Evolutionary conservation across 2,329 filamentous ascomycete genomes (phyloP), one percentile per base, ranked within the genome.

Genomic region (Hymenoscyphus fraxineus): DNA sequence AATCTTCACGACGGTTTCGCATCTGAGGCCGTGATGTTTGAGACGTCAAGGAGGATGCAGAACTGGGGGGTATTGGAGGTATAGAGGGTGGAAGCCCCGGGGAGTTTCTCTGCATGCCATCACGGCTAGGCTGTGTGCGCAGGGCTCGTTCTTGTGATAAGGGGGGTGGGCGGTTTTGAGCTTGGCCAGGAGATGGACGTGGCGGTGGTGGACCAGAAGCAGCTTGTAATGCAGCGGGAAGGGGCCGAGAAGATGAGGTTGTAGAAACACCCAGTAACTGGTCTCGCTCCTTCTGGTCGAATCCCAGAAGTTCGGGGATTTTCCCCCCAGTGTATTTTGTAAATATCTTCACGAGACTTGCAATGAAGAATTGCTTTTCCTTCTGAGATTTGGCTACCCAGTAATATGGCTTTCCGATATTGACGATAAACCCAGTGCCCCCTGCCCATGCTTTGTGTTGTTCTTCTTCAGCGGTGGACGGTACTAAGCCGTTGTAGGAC

Each of bases 331-430:
- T 98, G 75, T 98, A 99, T 78, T 98, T 99, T 72, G 88, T 88
- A 76, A 91, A 99, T 69, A 99, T 97, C 78, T 98, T 99, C 74
- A 98, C 87, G 71, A 98, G 79, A 77, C 93, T 97, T 40, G 91
- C 93, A 73, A 99, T 95, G 78, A 99, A 99, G 79, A 98, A 98
- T 75, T 97, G 94, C 82, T 97, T 98, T 79, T 99, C 95, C 80
- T 97, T 97, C 61, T 91, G 85, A 0, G 92, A 95, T 69, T 92
- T 88, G 40, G 95, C 93, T 77, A 96, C 88, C 95, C 95, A 99
- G 77, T 95, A 99, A 78, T 99, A 99, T 0, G 93, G 91, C 77
- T 99, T 99, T 32, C 90, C 89, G 35, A 99, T 85, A 1, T 89
- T 95, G 60, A 98, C 92, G 32, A 90, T 82, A 74, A 99, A 98